Conservation (phyloP, 495 filamentous ascomycete species). For the Beverwykella pulmonaria region DNA sequence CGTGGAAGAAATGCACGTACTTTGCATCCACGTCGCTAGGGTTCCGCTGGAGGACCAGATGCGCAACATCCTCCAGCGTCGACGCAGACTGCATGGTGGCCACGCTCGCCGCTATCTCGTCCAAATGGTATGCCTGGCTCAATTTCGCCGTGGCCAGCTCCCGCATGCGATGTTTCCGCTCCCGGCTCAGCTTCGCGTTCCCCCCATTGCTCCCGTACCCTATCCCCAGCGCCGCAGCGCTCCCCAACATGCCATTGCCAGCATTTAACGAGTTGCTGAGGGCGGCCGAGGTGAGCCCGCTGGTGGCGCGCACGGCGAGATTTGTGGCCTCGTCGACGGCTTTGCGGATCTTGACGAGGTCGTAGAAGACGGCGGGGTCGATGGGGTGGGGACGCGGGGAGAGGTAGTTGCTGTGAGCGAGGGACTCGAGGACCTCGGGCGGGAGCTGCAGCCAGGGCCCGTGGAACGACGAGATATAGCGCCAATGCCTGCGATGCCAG, state of each 20-base stretch:
- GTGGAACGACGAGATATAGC: slow-evolving; percentile 81
- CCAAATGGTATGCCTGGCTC: slow-evolving; percentile 71
- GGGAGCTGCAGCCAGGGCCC: slow-evolving; percentile 85
- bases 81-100: slow-evolving; percentile 80
- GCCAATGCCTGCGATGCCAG: slow-evolving; percentile 64
- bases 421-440: slow-evolving; percentile 74
- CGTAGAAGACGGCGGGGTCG: slow-evolving; percentile 79
- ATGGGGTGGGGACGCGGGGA: slow-evolving; percentile 73
- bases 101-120: slow-evolving; percentile 80
- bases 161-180: slow-evolving; percentile 73
- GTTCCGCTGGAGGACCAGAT: slow-evolving; percentile 67
- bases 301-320: slow-evolving; percentile 73
- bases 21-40: slow-evolving; percentile 67
- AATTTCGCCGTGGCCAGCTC: slow-evolving; percentile 77
- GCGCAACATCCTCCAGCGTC: slow-evolving; percentile 77
- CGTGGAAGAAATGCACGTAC: slow-evolving; percentile 86
- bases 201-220: slow-evolving; percentile 59
- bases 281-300: slow-evolving; percentile 64
- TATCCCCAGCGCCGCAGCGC: slow-evolving; percentile 60
- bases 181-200: slow-evolving; percentile 69
- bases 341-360: slow-evolving; percentile 75
- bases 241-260: slow-evolving; percentile 56
- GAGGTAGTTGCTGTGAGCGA: slow-evolving; percentile 77
- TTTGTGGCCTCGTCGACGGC: slow-evolving; percentile 77
- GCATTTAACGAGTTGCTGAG: slow-evolving; percentile 56